A percentile compares a stretch with the other conserved stretches of the same genome.
These are phyloP conservation scores for Leptographium galeiforme DNA, from an alignment of 2,329 filamentous ascomycete genomes.

Conservation along the genomic window DNA sequence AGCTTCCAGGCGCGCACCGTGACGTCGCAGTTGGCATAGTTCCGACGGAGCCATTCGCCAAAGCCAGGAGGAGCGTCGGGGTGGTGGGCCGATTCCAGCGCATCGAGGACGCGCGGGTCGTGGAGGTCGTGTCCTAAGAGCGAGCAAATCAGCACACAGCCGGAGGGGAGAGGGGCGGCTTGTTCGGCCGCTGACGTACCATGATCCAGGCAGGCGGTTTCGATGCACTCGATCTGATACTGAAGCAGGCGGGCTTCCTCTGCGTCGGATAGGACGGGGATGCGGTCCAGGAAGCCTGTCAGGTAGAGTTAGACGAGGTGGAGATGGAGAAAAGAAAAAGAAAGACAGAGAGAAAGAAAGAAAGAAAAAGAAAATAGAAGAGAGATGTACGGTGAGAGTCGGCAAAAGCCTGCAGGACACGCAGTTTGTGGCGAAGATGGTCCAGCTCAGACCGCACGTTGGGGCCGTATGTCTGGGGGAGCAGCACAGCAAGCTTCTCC, in stretches of 20 bases:
- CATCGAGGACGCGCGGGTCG: conserved; percentile 25
- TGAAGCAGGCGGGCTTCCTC: conserved; percentile 45
- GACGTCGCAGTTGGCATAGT: conserved; percentile 34
- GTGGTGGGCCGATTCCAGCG: conserved; percentile 22
- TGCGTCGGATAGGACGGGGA: conserved; percentile 36
- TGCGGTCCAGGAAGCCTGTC: conserved; percentile 24
- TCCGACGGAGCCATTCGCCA: conserved; percentile 37
- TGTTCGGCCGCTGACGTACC: conserved; percentile 21
- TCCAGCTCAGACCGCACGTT: conserved; percentile 36
- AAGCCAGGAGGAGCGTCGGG: conserved; percentile 34
- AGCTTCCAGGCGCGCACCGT: conserved; percentile 27
- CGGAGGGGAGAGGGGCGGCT: background rate
- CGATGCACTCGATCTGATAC: conserved; percentile 45
- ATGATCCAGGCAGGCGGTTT: conserved; percentile 35
- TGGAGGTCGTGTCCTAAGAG: conserved; percentile 28
- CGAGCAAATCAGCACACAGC: background rate
- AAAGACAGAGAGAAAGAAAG: conserved; percentile 3
- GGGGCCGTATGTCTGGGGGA: conserved; percentile 32
- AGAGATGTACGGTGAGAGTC: conserved; percentile 32
- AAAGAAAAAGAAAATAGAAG: conserved; percentile 7
- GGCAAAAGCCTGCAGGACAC: conserved; percentile 33
- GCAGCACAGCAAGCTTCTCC: conserved; percentile 32
- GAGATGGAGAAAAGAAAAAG: too few relatives aligned
- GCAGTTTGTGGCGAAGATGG: conserved; percentile 43
- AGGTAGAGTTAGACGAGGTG: too few relatives aligned